These are phyloP conservation scores for Suillus decipiens DNA, from an alignment of 768 basidiomycete species.

Conservation along the genomic window DNA sequence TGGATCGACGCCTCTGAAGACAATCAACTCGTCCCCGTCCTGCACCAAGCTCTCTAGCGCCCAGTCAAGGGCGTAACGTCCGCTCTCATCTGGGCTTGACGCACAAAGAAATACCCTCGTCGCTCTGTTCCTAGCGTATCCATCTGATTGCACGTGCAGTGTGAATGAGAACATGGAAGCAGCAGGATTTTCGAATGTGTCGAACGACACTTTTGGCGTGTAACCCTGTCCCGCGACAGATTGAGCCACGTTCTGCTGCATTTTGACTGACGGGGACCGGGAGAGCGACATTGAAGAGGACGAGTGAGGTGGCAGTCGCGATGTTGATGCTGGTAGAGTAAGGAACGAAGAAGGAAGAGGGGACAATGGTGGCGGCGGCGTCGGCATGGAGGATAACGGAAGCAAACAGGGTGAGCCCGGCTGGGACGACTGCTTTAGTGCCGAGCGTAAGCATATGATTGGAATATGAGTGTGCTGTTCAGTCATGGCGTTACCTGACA, in stretches of 20 bases:
- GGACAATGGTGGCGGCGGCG: slow-evolving; percentile 17
- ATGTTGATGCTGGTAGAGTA: slow-evolving; percentile 22
- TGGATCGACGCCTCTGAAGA: slow-evolving; percentile 87
- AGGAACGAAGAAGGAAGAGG: slow-evolving; percentile 22
- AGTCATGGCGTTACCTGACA: not conserved
- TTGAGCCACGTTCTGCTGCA: slow-evolving; percentile 17
- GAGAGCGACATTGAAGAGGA: slow-evolving; percentile 24
- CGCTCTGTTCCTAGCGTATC: slow-evolving; percentile 70
- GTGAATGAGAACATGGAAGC: slow-evolving; percentile 89
- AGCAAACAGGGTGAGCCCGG: slow-evolving; percentile 5
- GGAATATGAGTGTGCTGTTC: slow-evolving; percentile 19
- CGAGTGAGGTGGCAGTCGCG: slow-evolving; percentile 19
- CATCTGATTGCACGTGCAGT: slow-evolving; percentile 79
- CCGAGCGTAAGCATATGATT: slow-evolving; percentile 37
- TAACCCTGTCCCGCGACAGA: slow-evolving; percentile 34
- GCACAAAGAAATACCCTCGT: slow-evolving; percentile 93
- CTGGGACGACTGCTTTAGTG: slow-evolving; percentile 20
- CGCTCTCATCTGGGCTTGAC: slow-evolving; percentile 85
- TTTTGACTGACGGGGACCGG: slow-evolving; percentile 14
- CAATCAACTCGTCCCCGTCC: slow-evolving; percentile 91
- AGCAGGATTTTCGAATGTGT: slow-evolving; percentile 81
- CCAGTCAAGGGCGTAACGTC: slow-evolving; percentile 90
- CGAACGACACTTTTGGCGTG: slow-evolving; percentile 67
- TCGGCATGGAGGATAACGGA: slow-evolving; percentile 28
- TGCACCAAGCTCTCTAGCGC: slow-evolving; percentile 80